Conservation (phyloP, 768 basidiomycete species). For the Trametes sanguinea region DNA sequence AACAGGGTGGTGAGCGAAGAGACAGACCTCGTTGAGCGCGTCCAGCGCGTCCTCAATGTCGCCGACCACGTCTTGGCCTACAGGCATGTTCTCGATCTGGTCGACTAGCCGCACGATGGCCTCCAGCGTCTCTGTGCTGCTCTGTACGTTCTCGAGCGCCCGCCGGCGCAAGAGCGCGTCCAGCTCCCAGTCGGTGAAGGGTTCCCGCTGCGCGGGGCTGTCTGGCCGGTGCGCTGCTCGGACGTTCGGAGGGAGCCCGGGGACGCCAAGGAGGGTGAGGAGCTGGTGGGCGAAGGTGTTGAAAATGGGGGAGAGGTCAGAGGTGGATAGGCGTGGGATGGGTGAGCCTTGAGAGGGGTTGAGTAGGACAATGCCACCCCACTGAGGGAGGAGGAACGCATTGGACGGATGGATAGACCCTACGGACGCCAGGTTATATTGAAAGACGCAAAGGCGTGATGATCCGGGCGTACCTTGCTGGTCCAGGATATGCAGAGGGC, state of each 20-base stretch:
- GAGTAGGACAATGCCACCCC: conserved; percentile 84
- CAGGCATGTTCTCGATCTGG: conserved; percentile 91
- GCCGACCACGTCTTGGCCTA: conserved; percentile 71
- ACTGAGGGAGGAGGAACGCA: conserved; percentile 90
- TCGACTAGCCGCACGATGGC: conserved; percentile 85
- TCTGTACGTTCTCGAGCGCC: conserved; percentile 64
- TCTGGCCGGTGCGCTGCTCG: conserved; percentile 22
- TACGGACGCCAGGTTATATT: conserved; percentile 27
- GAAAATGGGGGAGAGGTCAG: conserved; percentile 56
- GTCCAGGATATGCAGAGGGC: conserved; percentile 70
- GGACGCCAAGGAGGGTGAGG: conserved; percentile 77
- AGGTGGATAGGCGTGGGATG: conserved; percentile 39
- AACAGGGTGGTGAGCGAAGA: conserved; percentile 26
- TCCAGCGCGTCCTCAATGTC: conserved; percentile 72
- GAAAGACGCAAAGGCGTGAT: too few relatives aligned
- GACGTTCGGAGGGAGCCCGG: conserved; percentile 56
- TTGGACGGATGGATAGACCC: conserved; percentile 51
- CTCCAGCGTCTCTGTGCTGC: conserved; percentile 69
- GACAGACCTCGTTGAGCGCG: conserved; percentile 70
- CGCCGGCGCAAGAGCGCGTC: conserved; percentile 75
- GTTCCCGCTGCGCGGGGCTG: conserved; percentile 4
- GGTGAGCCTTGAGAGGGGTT: conserved; percentile 45
- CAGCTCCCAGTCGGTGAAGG: conserved; percentile 74
- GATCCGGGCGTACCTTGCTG: conserved; percentile 43
- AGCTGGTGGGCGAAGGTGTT: conserved; percentile 71